Evolutionary conservation across 352 stramenopile species (phyloP), one percentile per base, ranked within the genome.

Genomic region (Discostella stelligera): DNA sequence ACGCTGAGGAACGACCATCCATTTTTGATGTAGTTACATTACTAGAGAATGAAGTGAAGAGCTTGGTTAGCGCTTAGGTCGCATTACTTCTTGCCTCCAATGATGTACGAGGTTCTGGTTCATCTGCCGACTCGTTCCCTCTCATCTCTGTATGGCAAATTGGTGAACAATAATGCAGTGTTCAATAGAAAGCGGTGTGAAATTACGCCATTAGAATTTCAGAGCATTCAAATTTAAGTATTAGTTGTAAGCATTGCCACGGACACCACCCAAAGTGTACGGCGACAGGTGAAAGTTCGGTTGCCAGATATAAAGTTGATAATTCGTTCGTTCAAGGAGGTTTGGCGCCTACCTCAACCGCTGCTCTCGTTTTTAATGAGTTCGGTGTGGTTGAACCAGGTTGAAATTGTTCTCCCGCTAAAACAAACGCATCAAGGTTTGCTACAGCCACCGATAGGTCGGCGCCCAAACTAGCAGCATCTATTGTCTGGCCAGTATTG

Each of bases 11-110:
- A 14, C 61, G 86, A 53, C 72, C 75, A 27, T 71, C 53, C 3
- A 85, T 90, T 54, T 89, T 89, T 78, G 55, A 84, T 18, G 27
- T 86, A 5, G 82, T 88, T 4, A n/a, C 52, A 23, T 74, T 64
- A 30, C 68, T 82, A 37, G 61, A 82, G 23, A 60, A 67, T 52
- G 69, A 48, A 23, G 27, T 82, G 39, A 66, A 66, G 16, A 66
- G 49, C 6, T 48, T 46, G 3, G 37, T 13, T 6, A 41, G 53
- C 25, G n/a, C 25, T 1, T 44, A 44, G 37, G 11, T 44, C 37
- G 13, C 3, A 44, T 2, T 13, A 13, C 1, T 14, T 44, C 37
- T 14, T 14, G 37, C 37, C 7, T 14, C 7, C 2, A 44, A 44
- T 44, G 2, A 44, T 13, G 27, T 32, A 32, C 5, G 27, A 32